Conservation (phyloP, 306 rosid genomes). For the Acacia crassicarpa region DNA sequence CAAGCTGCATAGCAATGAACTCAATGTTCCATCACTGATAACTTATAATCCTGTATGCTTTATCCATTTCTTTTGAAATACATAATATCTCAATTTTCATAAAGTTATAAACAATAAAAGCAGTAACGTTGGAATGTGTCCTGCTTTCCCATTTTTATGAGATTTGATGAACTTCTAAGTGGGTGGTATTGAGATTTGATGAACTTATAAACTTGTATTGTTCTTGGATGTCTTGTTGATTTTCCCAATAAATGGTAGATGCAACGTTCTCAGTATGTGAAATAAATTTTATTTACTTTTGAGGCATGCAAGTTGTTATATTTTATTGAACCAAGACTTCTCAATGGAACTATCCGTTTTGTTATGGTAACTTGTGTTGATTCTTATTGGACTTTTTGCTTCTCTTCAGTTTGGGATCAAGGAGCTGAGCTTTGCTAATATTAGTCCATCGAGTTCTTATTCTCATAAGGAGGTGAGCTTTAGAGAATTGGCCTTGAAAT, state of each 20-base stretch:
- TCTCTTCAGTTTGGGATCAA: constrained; percentile 66
- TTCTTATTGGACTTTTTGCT: constrained; percentile 29
- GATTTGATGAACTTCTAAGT: no score
- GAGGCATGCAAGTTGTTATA: constrained; percentile 1
- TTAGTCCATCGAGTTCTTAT: constrained; percentile 77
- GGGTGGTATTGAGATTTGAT: constrained; percentile 22
- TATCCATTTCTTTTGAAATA: background rate
- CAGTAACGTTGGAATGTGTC: background rate
- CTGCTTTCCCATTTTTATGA: background rate
- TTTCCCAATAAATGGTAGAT: background rate
- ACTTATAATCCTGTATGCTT: background rate
- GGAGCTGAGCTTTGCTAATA: constrained; percentile 84
- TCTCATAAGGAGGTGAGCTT: constrained; percentile 80
- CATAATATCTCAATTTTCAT: background rate
- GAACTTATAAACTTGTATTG: background rate
- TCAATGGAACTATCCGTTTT: background rate
- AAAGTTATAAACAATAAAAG: constrained; percentile 2
- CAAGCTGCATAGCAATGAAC: background rate
- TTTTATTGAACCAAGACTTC: constrained; percentile 14
- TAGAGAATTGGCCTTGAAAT: constrained; percentile 26
- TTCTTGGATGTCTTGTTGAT: background rate
- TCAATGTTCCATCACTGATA: background rate
- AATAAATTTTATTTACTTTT: background rate
- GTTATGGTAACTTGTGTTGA: constrained; percentile 8
- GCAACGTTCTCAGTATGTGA: background rate